A percentile compares a stretch with the other conserved stretches of the same genome.
Conservation (phyloP, 805 yeast species). For the Wickerhamiella shivajii region DNA sequence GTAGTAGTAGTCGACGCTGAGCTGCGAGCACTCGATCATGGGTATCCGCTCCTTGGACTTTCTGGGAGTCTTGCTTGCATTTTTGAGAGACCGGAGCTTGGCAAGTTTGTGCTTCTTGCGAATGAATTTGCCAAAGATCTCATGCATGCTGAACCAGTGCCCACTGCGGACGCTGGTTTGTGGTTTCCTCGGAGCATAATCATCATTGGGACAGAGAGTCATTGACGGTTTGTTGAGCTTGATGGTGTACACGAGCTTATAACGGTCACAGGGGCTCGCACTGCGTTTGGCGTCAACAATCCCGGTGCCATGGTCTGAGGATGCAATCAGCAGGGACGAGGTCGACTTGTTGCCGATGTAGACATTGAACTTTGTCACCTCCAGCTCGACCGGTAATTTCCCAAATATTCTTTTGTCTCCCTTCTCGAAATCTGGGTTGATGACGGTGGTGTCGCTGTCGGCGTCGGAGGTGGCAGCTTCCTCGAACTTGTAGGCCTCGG, state of each 20-base stretch:
- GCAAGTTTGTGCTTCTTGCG: background rate
- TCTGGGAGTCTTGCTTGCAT: background rate
- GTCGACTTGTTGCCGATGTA: conserved; percentile 72
- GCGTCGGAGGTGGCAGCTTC: conserved; percentile 24
- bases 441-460: conserved; percentile 17
- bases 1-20: conserved; percentile 44
- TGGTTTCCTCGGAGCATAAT: conserved; percentile 25
- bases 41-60: background rate
- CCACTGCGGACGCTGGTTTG: too few species aligned
- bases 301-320: conserved; percentile 42
- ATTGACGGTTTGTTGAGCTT: conserved; percentile 40
- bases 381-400: conserved; percentile 46
- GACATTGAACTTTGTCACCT: conserved; percentile 41
- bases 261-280: conserved; percentile 41
- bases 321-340: conserved; percentile 51
- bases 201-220: conserved; percentile 54
- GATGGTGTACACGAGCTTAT: conserved; percentile 33
- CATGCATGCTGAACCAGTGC: background rate
- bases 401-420: conserved; percentile 14
- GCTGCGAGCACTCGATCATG: conserved; percentile 43
- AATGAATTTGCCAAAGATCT: background rate
- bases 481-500: conserved; percentile 52
- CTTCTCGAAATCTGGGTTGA: conserved; percentile 6
- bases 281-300: conserved; percentile 39
- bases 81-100: background rate